A percentile compares a stretch with the other conserved stretches of the same genome.
These are phyloP conservation scores for Nannochloropsis salina DNA, from an alignment of 108 stramenopile species.

Conservation along the genomic window DNA sequence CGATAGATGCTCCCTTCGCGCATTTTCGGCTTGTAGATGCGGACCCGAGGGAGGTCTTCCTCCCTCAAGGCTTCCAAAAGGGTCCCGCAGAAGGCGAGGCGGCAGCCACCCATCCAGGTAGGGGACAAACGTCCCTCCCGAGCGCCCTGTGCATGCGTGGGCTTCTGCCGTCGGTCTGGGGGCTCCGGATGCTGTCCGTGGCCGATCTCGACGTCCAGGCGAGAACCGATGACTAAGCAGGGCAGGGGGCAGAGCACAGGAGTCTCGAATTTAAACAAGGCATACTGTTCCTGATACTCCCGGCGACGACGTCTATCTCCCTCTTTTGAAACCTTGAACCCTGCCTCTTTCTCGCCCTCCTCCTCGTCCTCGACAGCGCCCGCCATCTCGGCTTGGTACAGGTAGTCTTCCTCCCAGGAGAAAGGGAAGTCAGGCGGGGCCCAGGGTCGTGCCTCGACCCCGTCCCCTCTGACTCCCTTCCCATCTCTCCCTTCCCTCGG, in stretches of 20 bases:
- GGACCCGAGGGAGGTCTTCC: neutral
- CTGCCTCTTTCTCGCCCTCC: neutral
- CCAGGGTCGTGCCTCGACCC: slow-evolving; percentile 68
- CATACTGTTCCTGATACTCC: slow-evolving; percentile 71
- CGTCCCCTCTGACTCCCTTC: slow-evolving; percentile 30
- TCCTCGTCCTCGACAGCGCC: slow-evolving; percentile 33
- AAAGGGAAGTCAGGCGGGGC: slow-evolving; percentile 71
- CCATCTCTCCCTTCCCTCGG: neutral
- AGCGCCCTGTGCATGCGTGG: neutral
- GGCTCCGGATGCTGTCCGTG: neutral
- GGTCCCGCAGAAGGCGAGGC: neutral
- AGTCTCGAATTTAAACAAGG: slow-evolving; percentile 74
- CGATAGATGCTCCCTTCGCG: slow-evolving; percentile 7
- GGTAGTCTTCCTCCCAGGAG: slow-evolving; percentile 63
- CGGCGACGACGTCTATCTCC: slow-evolving; percentile 43
- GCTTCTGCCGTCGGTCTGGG: neutral
- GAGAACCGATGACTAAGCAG: slow-evolving; percentile 79
- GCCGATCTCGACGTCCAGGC: slow-evolving; percentile 65
- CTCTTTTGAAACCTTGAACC: neutral
- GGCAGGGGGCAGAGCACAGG: slow-evolving; percentile 78
- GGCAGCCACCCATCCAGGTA: neutral
- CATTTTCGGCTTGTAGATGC: neutral
- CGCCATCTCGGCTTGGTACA: slow-evolving; percentile 63
- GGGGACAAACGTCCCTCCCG: neutral
- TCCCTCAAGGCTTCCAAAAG: neutral